Conservation (phyloP, 352 stramenopile species). For the Blastocystis hominis region DNA sequence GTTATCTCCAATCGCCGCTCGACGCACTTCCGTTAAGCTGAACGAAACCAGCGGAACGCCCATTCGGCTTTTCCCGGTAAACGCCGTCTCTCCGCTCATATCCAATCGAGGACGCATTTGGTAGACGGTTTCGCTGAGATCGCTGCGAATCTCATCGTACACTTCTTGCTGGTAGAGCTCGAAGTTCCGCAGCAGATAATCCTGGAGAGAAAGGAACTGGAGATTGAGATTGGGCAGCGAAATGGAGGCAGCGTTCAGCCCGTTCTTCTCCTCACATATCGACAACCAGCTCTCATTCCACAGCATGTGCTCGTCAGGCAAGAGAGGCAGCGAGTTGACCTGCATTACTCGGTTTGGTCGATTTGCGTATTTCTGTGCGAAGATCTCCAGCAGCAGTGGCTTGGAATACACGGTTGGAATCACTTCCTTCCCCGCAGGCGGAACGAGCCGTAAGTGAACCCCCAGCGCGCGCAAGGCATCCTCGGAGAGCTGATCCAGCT, state of each 20-base stretch:
- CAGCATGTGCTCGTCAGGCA: conserved; percentile 77
- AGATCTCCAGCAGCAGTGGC: conserved; percentile 58
- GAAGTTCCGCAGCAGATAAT: conserved; percentile 84
- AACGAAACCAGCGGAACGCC: conserved; percentile 62
- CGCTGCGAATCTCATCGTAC: conserved; percentile 71
- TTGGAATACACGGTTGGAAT: neutral
- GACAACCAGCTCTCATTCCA: conserved; percentile 70
- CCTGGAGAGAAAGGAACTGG: conserved; percentile 82
- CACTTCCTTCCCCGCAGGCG: neutral
- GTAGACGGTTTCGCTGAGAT: conserved; percentile 76
- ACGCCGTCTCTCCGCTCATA: conserved; percentile 61
- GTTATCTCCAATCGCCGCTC: conserved; percentile 77
- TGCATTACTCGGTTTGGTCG: neutral
- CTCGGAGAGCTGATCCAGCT: neutral
- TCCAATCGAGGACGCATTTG: conserved; percentile 62
- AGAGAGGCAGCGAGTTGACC: conserved; percentile 65
- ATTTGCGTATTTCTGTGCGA: conserved; percentile 24
- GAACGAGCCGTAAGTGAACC: neutral
- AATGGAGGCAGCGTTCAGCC: conserved; percentile 59
- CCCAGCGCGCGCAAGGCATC: neutral
- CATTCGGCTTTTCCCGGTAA: conserved; percentile 64
- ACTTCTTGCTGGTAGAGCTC: conserved; percentile 78
- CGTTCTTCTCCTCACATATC: neutral
- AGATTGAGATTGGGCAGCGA: conserved; percentile 84
- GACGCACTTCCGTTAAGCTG: conserved; percentile 70